Conservation (phyloP, 495 filamentous ascomycete species). For the Extremus antarcticus region DNA sequence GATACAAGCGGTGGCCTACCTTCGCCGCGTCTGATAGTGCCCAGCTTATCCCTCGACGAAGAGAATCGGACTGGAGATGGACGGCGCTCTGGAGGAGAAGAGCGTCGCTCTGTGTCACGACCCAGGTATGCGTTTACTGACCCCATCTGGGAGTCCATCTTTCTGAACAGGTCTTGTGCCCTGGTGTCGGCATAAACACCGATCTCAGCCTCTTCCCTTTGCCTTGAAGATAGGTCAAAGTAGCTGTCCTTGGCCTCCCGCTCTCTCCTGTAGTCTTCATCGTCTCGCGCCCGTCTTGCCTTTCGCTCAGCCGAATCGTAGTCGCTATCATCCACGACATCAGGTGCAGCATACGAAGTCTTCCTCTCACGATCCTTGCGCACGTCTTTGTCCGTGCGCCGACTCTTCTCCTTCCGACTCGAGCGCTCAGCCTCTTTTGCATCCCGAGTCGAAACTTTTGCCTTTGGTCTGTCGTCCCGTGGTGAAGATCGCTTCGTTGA, state of each 20-base stretch:
- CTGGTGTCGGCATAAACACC: constrained; percentile 7
- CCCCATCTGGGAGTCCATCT: not conserved
- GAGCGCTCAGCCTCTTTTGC: constrained; percentile 11
- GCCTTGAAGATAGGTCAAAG: too few relatives aligned
- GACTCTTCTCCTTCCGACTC: constrained; percentile 7
- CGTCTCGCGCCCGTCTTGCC: constrained; percentile 1
- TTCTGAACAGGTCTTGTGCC: constrained; percentile 7
- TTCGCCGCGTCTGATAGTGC: not conserved
- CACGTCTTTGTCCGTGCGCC: constrained; percentile 8
- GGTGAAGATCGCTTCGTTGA: constrained; percentile 5
- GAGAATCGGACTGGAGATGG: constrained; percentile 8
- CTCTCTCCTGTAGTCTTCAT: constrained; percentile 7
- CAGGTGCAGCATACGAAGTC: not conserved
- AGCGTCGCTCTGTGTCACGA: not conserved
- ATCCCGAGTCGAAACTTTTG: constrained; percentile 1
- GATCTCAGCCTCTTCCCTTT: constrained; percentile 4
- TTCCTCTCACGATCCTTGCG: constrained; percentile 14
- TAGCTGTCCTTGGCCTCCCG: constrained; percentile 2
- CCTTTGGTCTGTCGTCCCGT: not conserved
- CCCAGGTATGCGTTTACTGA: not conserved
- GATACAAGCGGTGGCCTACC: constrained; percentile 1
- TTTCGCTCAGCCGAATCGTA: not conserved
- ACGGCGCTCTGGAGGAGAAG: constrained; percentile 2
- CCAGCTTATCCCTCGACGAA: constrained; percentile 5
- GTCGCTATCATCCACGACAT: not conserved